Evolutionary conservation across 2,329 filamentous ascomycete genomes (phyloP).

Genomic region (Raffaelea ambrosiae): DNA sequence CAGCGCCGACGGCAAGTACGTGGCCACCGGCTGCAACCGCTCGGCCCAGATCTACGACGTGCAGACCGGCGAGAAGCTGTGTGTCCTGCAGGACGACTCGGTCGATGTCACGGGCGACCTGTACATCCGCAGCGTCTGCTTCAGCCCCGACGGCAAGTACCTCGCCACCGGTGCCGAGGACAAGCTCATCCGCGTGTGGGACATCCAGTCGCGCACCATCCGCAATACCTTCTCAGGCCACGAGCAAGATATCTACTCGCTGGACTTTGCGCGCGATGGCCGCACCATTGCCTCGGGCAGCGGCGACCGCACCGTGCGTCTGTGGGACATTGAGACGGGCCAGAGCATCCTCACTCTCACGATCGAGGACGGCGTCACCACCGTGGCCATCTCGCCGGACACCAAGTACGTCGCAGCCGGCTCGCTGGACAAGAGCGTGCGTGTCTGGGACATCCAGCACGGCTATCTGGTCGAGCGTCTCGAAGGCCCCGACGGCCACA

Average conservation of each 20-base stretch:
- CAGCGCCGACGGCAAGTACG: conserved; percentile 89
- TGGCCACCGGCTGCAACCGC: conserved; percentile 93
- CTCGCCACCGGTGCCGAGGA: conserved; percentile 95
- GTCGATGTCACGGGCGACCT: conserved; percentile 85
- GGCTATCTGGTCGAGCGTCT: conserved; percentile 85
- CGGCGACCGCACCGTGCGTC: conserved; percentile 85
- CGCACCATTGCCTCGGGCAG: conserved; percentile 92
- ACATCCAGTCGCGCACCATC: conserved; percentile 75
- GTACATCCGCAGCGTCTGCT: conserved; percentile 96
- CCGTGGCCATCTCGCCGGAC: conserved; percentile 93
- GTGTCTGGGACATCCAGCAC: conserved; percentile 87
- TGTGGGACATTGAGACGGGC: conserved; percentile 90
- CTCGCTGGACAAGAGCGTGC: conserved; percentile 93
- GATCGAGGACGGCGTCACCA: conserved; percentile 96
- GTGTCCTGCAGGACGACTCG: conserved; percentile 79
- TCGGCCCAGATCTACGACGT: conserved; percentile 99
- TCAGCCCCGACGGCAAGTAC: conserved; percentile 91
- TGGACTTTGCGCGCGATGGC: conserved; percentile 91
- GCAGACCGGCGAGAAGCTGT: conserved; percentile 75
- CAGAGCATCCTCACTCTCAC: conserved; percentile 75
- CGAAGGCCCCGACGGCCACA: conserved; percentile 88
- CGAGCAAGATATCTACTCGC: conserved; percentile 95
- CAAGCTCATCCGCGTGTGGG: conserved; percentile 96
- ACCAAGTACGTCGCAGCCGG: conserved; percentile 91
- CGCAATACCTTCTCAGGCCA: conserved; percentile 92